Conservation (phyloP, 2,329 filamentous ascomycete species). For the Coniochaeta sp. region DNA sequence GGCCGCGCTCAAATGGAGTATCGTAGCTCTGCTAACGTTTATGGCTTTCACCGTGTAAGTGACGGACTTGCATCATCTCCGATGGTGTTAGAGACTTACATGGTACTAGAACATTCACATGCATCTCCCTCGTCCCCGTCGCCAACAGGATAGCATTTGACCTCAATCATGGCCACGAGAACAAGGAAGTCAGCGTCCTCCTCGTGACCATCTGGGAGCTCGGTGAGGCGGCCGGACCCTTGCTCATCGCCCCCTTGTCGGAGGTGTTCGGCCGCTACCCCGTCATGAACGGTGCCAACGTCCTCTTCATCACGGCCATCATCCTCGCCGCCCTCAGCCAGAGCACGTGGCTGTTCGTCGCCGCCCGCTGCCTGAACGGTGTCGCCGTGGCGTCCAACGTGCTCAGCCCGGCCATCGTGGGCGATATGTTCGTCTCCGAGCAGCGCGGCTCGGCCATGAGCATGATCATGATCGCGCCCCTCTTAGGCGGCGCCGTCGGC, state of each 20-base stretch:
- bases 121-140: constrained; percentile 47
- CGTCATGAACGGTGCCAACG: constrained; percentile 46
- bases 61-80: neutral
- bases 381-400: constrained; percentile 58
- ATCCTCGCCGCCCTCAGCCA: constrained; percentile 37
- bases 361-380: constrained; percentile 51
- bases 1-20: constrained; percentile 40
- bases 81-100: too few species aligned
- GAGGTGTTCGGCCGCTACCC: constrained; percentile 52
- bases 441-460: constrained; percentile 53
- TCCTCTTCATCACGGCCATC: constrained; percentile 42
- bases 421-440: constrained; percentile 54
- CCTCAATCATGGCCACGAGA: constrained; percentile 26
- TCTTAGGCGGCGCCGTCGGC: constrained; percentile 50
- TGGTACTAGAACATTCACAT: constrained; percentile 55
- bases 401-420: constrained; percentile 55
- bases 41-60: constrained; percentile 51
- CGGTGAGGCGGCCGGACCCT: constrained; percentile 54
- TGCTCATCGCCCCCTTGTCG: constrained; percentile 54
- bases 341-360: constrained; percentile 39
- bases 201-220: constrained; percentile 67
- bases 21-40: constrained; percentile 44
- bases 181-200: constrained; percentile 44
- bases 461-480: constrained; percentile 47
- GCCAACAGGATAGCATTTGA: constrained; percentile 44